Percentiles rank a stretch among this genome's conserved stretches.
phyloP scores from a whole-genome alignment of 78 protist species.

The Chrysochromulina parva region DNA sequence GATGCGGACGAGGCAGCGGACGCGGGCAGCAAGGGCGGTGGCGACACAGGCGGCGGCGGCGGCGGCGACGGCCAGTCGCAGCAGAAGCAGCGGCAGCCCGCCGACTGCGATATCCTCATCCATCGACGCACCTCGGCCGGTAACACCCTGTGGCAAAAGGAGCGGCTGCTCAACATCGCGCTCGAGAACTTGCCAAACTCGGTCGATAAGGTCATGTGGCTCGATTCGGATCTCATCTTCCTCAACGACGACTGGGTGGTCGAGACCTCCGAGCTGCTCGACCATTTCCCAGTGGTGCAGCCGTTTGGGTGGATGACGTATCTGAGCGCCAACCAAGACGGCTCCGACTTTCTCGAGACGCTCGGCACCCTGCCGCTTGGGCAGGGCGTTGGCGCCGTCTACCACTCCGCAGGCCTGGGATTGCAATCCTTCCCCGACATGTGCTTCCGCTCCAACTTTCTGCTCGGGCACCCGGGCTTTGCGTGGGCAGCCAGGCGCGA shows the following conservation, averaged over 20 bases:
- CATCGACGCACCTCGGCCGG: background rate
- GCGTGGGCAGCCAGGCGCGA: conserved; percentile 10
- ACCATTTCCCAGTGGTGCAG: background rate
- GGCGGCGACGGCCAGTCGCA: too few species aligned
- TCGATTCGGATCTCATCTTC: conserved; percentile 21
- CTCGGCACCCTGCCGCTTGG: conserved; percentile 28
- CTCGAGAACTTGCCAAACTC: background rate
- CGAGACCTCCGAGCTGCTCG: conserved; percentile 16
- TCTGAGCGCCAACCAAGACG: background rate
- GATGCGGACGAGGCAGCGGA: too few species aligned
- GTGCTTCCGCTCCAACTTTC: background rate
- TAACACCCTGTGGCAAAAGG: conserved; percentile 33
- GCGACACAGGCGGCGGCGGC: too few species aligned
- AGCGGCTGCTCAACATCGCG: conserved; percentile 20
- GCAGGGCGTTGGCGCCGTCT: conserved; percentile 1
- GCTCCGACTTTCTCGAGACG: background rate
- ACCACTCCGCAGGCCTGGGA: conserved; percentile 9
- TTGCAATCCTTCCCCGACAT: background rate
- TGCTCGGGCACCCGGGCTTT: conserved; percentile 26
- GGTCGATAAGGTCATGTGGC: conserved; percentile 27
- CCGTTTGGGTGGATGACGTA: conserved; percentile 30
- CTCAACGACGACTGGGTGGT: conserved; percentile 1
- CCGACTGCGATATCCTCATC: background rate
- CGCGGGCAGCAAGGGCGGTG: too few species aligned
- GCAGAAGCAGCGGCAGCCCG: background rate